Base-by-base conservation (phyloP, 345 rosid genomes). In the Populus pruinosa region DNA sequence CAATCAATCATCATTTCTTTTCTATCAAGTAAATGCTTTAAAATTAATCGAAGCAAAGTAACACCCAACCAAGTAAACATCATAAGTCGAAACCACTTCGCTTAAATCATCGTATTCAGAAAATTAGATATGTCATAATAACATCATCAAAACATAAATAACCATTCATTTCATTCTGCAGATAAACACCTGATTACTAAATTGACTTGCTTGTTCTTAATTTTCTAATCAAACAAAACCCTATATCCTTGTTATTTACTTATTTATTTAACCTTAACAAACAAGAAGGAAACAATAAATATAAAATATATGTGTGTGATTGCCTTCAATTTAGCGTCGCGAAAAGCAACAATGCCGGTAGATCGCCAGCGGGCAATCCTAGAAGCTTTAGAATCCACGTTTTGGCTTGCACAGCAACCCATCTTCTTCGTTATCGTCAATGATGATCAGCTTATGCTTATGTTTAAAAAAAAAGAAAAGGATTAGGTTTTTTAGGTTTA, bases 261-360 rank as follows among this genome's bases (percentile, higher is more conserved):
- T 38, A 7, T 39, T 5, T 18, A 10, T 56, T 2, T 1, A 44
- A 69, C 17, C 2, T 23, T 27, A 25, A 43, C 56, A 5, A 23
- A 63, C 56, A 4, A 50, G 56, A 68, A 66, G 53, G 9, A 7
- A 47, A 33, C 44, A 39, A 11, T 14, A 16, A 64, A 44, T 47
- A 41, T 23, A 13, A 14, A 6, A 5, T 8, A 33, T 67, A 38
- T 3, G 16, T n/a, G 23, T 2, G 35, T 13, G 41, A 59, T 79
- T 83, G 81, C 99, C 97, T 93, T 95, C 87, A 95, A 87, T 91
- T 92, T 95, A 75, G 96, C 77, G 83, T 95, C 98, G 41, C 99
- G 97, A 36, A 95, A 80, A 35, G 93, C 93, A 72, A 95, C 94
- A 80, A 95, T 93, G 82, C 99, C 99, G 33, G 99, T 93, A 66